Evolutionary conservation across 306 rosid genomes (phyloP).

Genomic region (Ziziphus jujuba): DNA sequence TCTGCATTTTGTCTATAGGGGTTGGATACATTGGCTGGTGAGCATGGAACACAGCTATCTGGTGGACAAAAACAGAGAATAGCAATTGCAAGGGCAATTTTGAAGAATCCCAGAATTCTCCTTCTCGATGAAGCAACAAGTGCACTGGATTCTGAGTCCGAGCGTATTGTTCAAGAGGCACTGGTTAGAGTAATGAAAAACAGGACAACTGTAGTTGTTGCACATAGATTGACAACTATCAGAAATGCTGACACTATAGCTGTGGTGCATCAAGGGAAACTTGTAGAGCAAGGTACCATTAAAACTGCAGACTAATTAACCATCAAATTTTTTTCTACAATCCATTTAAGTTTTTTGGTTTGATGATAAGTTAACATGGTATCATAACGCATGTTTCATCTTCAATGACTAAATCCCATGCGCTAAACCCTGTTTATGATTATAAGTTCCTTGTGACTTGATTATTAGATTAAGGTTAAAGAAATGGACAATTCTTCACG

Average conservation of each 20-base stretch:
- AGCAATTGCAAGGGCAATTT: slow-evolving; percentile 75
- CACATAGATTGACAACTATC: slow-evolving; percentile 69
- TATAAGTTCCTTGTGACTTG: no score
- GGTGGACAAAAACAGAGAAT: slow-evolving; percentile 71
- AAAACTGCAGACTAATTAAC: not conserved
- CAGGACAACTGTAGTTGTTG: slow-evolving; percentile 67
- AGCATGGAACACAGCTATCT: slow-evolving; percentile 69
- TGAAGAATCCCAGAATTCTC: slow-evolving; percentile 65
- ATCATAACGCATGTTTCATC: no score
- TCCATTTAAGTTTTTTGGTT: no score
- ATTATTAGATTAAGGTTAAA: no score
- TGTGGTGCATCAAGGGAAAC: slow-evolving; percentile 61
- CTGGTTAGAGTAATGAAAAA: slow-evolving; percentile 58
- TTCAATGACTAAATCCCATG: no score
- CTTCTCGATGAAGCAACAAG: slow-evolving; percentile 75
- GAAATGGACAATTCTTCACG: not conserved
- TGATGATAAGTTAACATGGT: no score
- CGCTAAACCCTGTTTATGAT: no score
- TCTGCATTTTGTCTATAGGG: slow-evolving; percentile 30
- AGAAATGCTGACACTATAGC: slow-evolving; percentile 58
- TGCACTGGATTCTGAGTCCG: slow-evolving; percentile 75
- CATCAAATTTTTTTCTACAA: no score
- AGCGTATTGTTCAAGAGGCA: slow-evolving; percentile 67
- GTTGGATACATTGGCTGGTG: slow-evolving; percentile 67
- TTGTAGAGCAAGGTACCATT: slow-evolving; percentile 58